Percentiles rank a stretch among this genome's conserved stretches.
Conservation (phyloP, 2,329 filamentous ascomycete species). For the Xylaria hypoxylon region DNA sequence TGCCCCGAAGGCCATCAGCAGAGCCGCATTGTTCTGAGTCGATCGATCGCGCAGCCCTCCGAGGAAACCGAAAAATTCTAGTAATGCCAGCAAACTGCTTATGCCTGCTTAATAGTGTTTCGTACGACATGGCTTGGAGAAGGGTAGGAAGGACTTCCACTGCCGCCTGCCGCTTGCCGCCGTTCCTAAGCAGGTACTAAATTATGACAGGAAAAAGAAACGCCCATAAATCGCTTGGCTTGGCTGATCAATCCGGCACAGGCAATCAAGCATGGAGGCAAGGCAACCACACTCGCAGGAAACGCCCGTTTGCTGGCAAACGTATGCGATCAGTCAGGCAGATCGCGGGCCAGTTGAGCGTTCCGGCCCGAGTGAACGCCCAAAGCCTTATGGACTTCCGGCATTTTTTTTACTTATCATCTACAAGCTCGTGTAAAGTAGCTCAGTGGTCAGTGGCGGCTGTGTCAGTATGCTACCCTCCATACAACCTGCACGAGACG, state of each 20-base stretch:
- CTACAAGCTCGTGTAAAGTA: slow-evolving; percentile 1
- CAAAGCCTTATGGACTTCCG: slow-evolving; percentile 13
- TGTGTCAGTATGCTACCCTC: slow-evolving; percentile 25
- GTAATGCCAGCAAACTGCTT: slow-evolving; percentile 14
- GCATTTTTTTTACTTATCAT: slow-evolving; percentile 12
- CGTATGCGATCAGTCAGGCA: slow-evolving; percentile 20
- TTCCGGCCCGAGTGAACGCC: slow-evolving; percentile 7
- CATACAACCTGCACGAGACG: not conserved
- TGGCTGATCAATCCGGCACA: slow-evolving; percentile 4
- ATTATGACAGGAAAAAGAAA: slow-evolving; percentile 22
- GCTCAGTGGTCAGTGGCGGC: slow-evolving; percentile 11
- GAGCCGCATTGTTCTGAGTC: slow-evolving; percentile 17
- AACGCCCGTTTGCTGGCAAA: slow-evolving; percentile 14
- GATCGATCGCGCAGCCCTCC: slow-evolving; percentile 10
- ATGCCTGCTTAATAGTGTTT: slow-evolving; percentile 1
- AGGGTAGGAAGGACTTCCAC: slow-evolving; percentile 20
- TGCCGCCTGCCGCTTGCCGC: slow-evolving; percentile 30
- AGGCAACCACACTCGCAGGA: slow-evolving; percentile 34
- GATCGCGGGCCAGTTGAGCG: not conserved
- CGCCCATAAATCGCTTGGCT: slow-evolving; percentile 12
- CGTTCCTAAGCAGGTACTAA: slow-evolving; percentile 10
- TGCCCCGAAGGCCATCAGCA: slow-evolving; percentile 12
- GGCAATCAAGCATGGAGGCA: slow-evolving; percentile 24
- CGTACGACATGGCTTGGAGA: slow-evolving; percentile 28
- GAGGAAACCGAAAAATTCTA: slow-evolving; percentile 14